Evolutionary conservation across 306 rosid species (phyloP).

Genomic region (Pachyrhizus erosus): DNA sequence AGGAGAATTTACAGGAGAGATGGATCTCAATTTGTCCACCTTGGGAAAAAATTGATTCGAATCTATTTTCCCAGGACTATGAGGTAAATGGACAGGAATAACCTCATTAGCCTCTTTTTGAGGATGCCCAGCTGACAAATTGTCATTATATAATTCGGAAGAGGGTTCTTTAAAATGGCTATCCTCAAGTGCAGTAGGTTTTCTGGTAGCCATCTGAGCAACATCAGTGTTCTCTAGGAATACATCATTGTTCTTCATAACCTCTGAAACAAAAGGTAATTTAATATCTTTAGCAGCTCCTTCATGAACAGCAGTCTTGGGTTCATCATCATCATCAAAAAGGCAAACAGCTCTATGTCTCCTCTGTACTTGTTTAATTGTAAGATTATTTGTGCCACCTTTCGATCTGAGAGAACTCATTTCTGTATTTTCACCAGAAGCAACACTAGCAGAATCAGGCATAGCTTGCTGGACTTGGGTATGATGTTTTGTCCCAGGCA

Average conservation of each 20-base stretch:
- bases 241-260: constrained; percentile 52
- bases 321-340: constrained; percentile 27
- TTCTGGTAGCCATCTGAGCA: constrained; percentile 46
- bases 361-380: constrained; percentile 17
- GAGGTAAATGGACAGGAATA: constrained; percentile 39
- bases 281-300: constrained; percentile 61
- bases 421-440: constrained; percentile 36
- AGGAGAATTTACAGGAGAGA: constrained; percentile 74
- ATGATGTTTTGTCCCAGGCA: constrained; percentile 56
- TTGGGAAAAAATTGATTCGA: constrained; percentile 50
- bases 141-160: constrained; percentile 46
- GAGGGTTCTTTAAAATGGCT: constrained; percentile 53
- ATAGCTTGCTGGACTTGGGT: constrained; percentile 47
- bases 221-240: constrained; percentile 43
- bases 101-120: constrained; percentile 52
- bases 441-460: constrained; percentile 26
- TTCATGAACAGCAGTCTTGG: constrained; percentile 45
- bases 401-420: constrained; percentile 38
- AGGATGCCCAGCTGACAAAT: constrained; percentile 46
- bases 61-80: constrained; percentile 54
- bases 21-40: constrained; percentile 52
- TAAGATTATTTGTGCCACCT: constrained; percentile 19
- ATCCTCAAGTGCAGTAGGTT: constrained; percentile 49
- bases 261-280: constrained; percentile 54
- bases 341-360: constrained; percentile 50